Evolutionary conservation across 306 rosid genomes (phyloP), one percentile per base, ranked within the genome.

Genomic region (Datisca glomerata): DNA sequence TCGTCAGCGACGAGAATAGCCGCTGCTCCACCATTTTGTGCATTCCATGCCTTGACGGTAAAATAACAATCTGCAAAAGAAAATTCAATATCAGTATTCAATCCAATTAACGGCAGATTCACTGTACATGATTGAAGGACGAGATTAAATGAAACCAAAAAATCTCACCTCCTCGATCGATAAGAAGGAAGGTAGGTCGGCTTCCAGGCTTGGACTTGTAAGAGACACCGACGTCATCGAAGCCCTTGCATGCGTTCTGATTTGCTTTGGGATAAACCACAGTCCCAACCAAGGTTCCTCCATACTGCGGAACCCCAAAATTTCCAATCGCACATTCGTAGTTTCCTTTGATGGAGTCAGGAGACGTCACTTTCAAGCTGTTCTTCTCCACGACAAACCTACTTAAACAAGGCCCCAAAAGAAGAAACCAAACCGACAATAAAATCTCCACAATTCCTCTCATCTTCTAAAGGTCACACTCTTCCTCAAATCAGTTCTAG

Each of bases 351-450:
- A 89, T 46, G 2, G 89, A 51, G 37, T 31, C 44, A 12, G 97
- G 93, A 11, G 82, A 65, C 16, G 68, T 79, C 28, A 89, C 65
- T 49, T 53, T 89, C 67, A 89, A 67, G 60, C 73, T 89, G 68
- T 76, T 89, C 85, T 89, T 89, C 81, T 89, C 97, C 49, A 89
- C 97, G 60, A 89, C 82, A 54, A 83, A 83, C 72, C 86, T 76
- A 1, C 81, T 87, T 7, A 65, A 33, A 64, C 83, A 67, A 61
- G 51, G 64, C 41, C 79, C 73, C 40, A 45, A 80, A 0, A 76
- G 57, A 66, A 80, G 35, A 60, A 63, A 46, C 72, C 68, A 83
- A 47, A 74, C 47, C 43, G 62, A 52, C 8, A 63, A 27, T 41
- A 70, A 59, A 61, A 74, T 2, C 47, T 60, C 55, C 8, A 73